phyloP scores from a whole-genome alignment of 768 basidiomycete genomes.

The Pulveroboletus sp. region DNA sequence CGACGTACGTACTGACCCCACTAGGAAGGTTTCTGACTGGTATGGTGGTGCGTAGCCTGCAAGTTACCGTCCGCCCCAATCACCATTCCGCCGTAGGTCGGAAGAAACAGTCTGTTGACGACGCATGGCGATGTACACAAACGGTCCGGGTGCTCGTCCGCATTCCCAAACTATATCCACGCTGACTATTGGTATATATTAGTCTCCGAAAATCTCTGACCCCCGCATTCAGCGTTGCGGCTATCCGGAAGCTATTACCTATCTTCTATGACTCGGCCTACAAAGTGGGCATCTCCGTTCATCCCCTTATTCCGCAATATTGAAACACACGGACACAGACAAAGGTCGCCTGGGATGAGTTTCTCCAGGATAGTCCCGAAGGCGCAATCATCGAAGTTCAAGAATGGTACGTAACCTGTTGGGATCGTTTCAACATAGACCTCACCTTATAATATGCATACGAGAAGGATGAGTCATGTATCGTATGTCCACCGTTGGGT shows the following conservation, averaged over 20 bases:
- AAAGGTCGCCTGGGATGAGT: constrained; percentile 29
- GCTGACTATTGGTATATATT: background rate
- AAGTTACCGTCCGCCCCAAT: no score
- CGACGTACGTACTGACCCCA: background rate
- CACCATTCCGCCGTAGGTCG: no score
- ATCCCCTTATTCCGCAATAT: no score
- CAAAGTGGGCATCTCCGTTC: constrained; percentile 5
- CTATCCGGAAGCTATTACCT: constrained; percentile 33
- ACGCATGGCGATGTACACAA: constrained; percentile 43
- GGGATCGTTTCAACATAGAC: background rate
- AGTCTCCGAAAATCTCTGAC: constrained; percentile 38
- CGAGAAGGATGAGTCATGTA: constrained; percentile 32
- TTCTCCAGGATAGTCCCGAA: constrained; percentile 13
- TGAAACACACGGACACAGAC: no score
- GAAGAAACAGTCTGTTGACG: background rate
- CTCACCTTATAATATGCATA: background rate
- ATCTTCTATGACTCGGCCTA: constrained; percentile 39
- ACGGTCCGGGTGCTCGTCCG: constrained; percentile 26
- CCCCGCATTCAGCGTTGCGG: constrained; percentile 38
- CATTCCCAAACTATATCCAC: no score
- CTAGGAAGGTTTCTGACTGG: background rate
- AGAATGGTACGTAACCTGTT: constrained; percentile 29
- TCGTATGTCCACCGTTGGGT: constrained; percentile 26
- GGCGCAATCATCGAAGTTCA: constrained; percentile 36
- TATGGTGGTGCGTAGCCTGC: no score